Evolutionary conservation across 768 basidiomycete species (phyloP), one percentile per base, ranked within the genome.

Genomic region (Ramaria sp.): DNA sequence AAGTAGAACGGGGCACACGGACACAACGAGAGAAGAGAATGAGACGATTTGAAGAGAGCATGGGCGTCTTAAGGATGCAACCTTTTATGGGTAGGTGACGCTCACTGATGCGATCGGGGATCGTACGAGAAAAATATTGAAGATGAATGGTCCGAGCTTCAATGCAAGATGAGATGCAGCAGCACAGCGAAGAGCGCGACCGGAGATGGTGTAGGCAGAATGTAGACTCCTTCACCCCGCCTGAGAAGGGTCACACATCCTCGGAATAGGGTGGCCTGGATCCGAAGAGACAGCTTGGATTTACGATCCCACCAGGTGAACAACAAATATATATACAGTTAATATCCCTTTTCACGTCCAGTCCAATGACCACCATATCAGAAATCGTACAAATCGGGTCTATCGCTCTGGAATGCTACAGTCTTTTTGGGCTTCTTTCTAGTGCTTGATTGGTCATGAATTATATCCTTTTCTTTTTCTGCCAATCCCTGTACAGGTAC

Each of bases 361-460:
- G 27, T 27, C n/a, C n/a, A n/a, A n/a, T n/a, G n/a, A n/a, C n/a
- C n/a, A n/a, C n/a, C n/a, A 5, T 27, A 27, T 39, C 20, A 88
- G 67, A 87, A 88, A 64, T 86, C 87, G 65, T 88, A 88, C 69
- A 88, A 61, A 60, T 88, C 87, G 31, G 80, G 82, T 58, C 74
- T 71, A 63, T 86, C 84, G 56, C 80, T 78, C 53, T 72, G 75
- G 67, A 90, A 89, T 1, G 76, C 82, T 1, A 89, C 87, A 56
- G 73, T 78, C 72, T 88, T 88, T 71, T 77, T 73, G 3, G 67
- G 62, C 69, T 78, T 80, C 71, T 76, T 81, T 59, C 27, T 63
- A 61, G 54, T 58, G 33, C 22, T 57, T 22, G 10, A 45, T 24
- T 51, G 9, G n/a, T 53, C 49, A 54, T 61, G 64, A 24, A 20